phyloP scores from a whole-genome alignment of 768 basidiomycete genomes.

The Boletus sp. region DNA sequence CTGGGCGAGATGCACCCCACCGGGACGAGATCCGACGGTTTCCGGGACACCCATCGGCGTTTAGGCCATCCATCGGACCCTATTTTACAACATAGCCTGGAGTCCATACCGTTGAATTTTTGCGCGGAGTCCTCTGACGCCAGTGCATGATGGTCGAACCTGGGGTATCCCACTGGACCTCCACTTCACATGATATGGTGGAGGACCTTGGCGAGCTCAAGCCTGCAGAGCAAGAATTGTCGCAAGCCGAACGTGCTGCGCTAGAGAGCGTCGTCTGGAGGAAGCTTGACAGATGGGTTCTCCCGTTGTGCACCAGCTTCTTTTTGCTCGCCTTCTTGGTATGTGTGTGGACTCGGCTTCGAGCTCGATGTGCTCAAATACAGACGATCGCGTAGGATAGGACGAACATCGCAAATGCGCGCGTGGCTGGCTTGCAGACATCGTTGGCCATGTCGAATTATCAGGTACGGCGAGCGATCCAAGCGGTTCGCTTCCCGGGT shows the following conservation, averaged over 20 bases:
- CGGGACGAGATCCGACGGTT: no score
- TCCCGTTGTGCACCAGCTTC: slow-evolving; percentile 51
- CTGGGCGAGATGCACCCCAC: no score
- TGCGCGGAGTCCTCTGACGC: no score
- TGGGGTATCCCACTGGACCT: not conserved
- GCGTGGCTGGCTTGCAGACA: slow-evolving; percentile 60
- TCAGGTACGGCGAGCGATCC: slow-evolving; percentile 11
- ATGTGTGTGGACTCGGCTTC: slow-evolving; percentile 13
- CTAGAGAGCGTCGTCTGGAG: slow-evolving; percentile 45
- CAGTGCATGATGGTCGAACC: not conserved
- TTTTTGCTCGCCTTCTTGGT: slow-evolving; percentile 53
- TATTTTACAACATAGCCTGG: no score
- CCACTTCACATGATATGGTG: not conserved
- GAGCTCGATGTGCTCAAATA: not conserved
- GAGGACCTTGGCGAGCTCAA: not conserved
- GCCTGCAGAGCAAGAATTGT: not conserved
- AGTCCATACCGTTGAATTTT: no score
- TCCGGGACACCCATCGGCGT: no score
- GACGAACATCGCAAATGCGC: slow-evolving; percentile 58
- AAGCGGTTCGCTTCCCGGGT: not conserved
- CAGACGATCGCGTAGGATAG: slow-evolving; percentile 28
- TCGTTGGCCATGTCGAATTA: slow-evolving; percentile 39
- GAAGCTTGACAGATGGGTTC: slow-evolving; percentile 47
- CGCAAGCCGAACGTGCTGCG: slow-evolving; percentile 1
- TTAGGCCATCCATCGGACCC: no score